A percentile compares a stretch with the other conserved stretches of the same genome.
These are phyloP conservation scores for Mucor plumbeus DNA, from an alignment of 371 early-diverging fungal genomes.

Conservation along the genomic window DNA sequence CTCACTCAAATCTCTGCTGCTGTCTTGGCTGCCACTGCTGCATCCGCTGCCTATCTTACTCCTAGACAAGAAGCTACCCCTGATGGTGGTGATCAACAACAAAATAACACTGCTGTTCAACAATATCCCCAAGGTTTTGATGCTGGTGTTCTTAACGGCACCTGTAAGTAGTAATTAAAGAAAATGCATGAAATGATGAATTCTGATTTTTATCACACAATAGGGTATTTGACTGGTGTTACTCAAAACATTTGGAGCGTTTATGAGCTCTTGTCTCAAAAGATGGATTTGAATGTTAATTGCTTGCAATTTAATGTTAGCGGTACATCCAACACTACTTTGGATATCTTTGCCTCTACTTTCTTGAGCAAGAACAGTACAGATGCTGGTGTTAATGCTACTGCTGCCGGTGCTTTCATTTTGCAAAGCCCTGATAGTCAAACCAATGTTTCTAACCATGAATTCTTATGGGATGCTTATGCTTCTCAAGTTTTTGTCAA, in stretches of 20 bases:
- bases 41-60: conserved; percentile 16
- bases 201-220: background rate
- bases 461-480: conserved; percentile 23
- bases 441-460: conserved; percentile 10
- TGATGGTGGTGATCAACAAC: background rate
- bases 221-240: conserved; percentile 30
- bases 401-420: conserved; percentile 21
- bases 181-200: background rate
- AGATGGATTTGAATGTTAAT: conserved; percentile 17
- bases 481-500: conserved; percentile 32
- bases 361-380: conserved; percentile 17
- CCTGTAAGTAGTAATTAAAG: conserved; percentile 25
- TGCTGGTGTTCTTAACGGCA: conserved; percentile 22
- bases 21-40: conserved; percentile 20
- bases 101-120: conserved; percentile 9
- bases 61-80: conserved; percentile 20
- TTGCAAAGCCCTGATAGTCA: conserved; percentile 17
- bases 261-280: conserved; percentile 9
- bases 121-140: conserved; percentile 17
- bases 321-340: conserved; percentile 14
- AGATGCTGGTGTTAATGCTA: conserved; percentile 20
- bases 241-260: conserved; percentile 24
- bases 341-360: conserved; percentile 19
- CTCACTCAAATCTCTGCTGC: conserved; percentile 18
- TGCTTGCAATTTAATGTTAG: conserved; percentile 24